Base-by-base conservation (phyloP, 169 alveolate species). In the Besnoitia besnoiti region DNA sequence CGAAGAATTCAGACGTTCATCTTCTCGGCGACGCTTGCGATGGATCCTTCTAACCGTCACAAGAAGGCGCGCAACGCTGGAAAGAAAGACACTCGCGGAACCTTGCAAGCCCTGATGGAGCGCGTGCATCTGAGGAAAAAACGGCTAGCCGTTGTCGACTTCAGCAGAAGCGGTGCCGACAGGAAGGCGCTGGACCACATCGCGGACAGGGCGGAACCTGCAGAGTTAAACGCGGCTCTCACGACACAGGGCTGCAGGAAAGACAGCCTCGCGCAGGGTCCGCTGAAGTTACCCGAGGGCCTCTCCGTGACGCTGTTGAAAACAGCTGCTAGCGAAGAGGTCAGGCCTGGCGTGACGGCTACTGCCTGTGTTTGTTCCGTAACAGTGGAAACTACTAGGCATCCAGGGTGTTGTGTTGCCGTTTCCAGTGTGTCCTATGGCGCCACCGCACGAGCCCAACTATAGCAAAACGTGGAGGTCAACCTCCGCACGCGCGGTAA, bases 11-110 rank as follows among this genome's bases (percentile, higher is more conserved):
- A 82, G 59, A 46, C 73, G 42, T 82, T 82, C n/a, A 44, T 82
- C 75, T 82, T 82, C 89, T 82, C 89, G 1, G 89, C 89, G 30
- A 82, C 89, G 7, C 89, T 82, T 46, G 61, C 89, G 5, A 46
- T 82, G 61, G 61, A n/a, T 24, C 89, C 61, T 3, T 19, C 39
- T 0, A 62, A 12, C 8, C 67, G 67, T 19, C 67, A 55, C 12
- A 55, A 55, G 27, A 55, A 55, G 24, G 24, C 12, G 30, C 67
- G 24, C 30, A 55, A n/a, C 12, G 7, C 44, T 16, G 82, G n/a
- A 21, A 14, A 24, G 67, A 82, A 82, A 49, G 75, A 82, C 44
- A 12, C 24, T 0, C 75, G 10, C 4, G 16, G 75, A 5, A 24
- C 14, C 35, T 27, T 27, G 40, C 89, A 46, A 82, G 46, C 40